phyloP scores from a whole-genome alignment of 345 rosid species.

The Citropsis articulata region DNA sequence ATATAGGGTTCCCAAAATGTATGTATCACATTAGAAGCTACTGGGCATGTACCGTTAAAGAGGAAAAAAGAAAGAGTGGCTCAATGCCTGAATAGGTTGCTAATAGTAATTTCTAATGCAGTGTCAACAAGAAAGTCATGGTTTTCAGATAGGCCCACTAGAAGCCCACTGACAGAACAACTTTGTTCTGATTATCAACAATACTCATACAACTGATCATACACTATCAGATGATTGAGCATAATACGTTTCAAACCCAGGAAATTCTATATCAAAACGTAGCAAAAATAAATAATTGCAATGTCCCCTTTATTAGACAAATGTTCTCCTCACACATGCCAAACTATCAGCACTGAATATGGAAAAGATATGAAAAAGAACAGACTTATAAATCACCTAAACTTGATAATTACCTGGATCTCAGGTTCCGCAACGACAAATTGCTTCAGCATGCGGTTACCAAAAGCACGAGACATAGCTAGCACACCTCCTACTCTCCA shows the following conservation, averaged over 20 bases:
- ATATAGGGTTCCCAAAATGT: too few relatives aligned
- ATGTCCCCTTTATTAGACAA: too few relatives aligned
- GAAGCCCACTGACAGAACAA: background rate
- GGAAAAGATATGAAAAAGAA: background rate
- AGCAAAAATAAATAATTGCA: background rate
- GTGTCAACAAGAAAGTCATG: background rate
- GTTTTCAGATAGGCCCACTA: background rate
- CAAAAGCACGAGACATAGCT: constrained; percentile 99
- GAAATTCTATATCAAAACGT: background rate
- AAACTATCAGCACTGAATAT: too few relatives aligned
- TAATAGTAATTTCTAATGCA: background rate
- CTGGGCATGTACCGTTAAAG: background rate
- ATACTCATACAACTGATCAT: background rate
- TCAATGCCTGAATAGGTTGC: background rate
- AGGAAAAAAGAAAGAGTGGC: background rate
- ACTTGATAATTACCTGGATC: constrained; percentile 66
- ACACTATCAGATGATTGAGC: background rate
- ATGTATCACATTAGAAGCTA: background rate
- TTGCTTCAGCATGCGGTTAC: constrained; percentile 98
- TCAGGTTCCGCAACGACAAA: constrained; percentile 98
- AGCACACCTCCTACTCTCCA: constrained; percentile 99
- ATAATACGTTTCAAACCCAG: background rate
- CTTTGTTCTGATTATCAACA: background rate
- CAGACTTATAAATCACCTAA: background rate
- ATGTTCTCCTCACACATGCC: too few relatives aligned